Base-by-base conservation (phyloP, 805 yeast species). In the Torulaspora quercuum region DNA sequence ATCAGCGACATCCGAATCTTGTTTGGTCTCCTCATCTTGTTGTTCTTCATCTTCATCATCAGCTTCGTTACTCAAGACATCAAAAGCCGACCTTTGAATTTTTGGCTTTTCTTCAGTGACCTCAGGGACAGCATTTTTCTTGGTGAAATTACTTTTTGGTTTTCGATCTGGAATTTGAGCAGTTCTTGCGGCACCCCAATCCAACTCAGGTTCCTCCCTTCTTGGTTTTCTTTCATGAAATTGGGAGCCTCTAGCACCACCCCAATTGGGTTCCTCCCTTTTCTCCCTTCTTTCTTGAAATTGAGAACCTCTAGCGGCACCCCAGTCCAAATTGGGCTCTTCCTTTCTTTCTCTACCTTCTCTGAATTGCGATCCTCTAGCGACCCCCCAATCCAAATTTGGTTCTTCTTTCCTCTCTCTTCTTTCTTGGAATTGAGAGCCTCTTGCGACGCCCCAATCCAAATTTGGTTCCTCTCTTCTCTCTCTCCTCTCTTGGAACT, bases 251-350 rank as follows among this genome's bases (percentile, higher is more conserved):
- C 54, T 57, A 37, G 54, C 57, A 61, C 67, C 33, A 31, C 48
- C 38, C 53, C 55, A 57, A 59, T 63, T 42, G 67, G 72, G 41
- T 46, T 66, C 73, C 46, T 46, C 72, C 35, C 62, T 55, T 35
- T 35, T 46, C 46, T 56, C 54, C 26, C 28, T 36, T 31, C 52
- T 33, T 44, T 56, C 45, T 50, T 42, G 42, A 41, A 46, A 50
- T 23, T 49, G 60, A 16, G 59, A 54, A 23, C 65, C 67, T 67
- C 73, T 68, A 41, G 64, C 69, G 34, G 61, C 51, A 45, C 70
- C 65, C 80, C 85, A 79, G 61, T 81, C 86, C 36, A 77, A 62
- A 16, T 75, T 75, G 30, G 76, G 75, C 52, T 71, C 79, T 50
- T 69, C 75, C 33, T 62, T 54, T 42, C 57, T 53, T 39, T 44